These are phyloP conservation scores for Apiotrichum mycotoxinovorans DNA, from an alignment of 1,284 basidiomycete species.

Conservation along the genomic window DNA sequence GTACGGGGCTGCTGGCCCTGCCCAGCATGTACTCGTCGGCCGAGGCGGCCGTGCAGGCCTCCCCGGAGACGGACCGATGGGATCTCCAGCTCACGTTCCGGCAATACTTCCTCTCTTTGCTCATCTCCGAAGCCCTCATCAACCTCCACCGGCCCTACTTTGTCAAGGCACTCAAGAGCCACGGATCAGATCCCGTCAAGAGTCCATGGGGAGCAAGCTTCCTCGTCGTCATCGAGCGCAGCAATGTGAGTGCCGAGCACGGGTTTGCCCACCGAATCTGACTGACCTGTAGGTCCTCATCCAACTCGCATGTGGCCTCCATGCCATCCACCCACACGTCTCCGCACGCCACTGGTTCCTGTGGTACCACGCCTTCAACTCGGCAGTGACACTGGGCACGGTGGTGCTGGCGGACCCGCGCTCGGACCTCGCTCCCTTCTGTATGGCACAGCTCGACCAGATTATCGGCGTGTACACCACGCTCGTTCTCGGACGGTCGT, in stretches of 20 bases:
- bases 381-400: slow-evolving; percentile 33
- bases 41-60: slow-evolving; percentile 15
- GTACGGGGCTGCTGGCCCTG: slow-evolving; percentile 23
- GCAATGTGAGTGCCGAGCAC: slow-evolving; percentile 22
- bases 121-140: slow-evolving; percentile 30
- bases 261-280: background rate
- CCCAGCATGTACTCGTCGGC: slow-evolving; percentile 24
- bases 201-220: slow-evolving; percentile 30
- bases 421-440: slow-evolving; percentile 25
- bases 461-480: slow-evolving; percentile 25
- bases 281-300: slow-evolving; percentile 28
- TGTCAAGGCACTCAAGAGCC: slow-evolving; percentile 31
- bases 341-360: slow-evolving; percentile 28
- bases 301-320: slow-evolving; percentile 25
- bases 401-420: slow-evolving; percentile 28
- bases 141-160: slow-evolving; percentile 37
- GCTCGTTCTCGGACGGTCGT: slow-evolving; percentile 19
- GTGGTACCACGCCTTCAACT: slow-evolving; percentile 32
- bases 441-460: slow-evolving; percentile 26
- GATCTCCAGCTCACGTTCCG: slow-evolving; percentile 27
- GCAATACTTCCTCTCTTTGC: slow-evolving; percentile 32
- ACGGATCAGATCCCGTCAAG: slow-evolving; percentile 27
- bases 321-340: slow-evolving; percentile 28
- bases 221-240: slow-evolving; percentile 33
- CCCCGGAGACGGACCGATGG: slow-evolving; percentile 21